A percentile compares a stretch with the other conserved stretches of the same genome.
Evolutionary conservation across 441 rosid species (phyloP).

Genomic region (Pelargonium fulgidum): DNA sequence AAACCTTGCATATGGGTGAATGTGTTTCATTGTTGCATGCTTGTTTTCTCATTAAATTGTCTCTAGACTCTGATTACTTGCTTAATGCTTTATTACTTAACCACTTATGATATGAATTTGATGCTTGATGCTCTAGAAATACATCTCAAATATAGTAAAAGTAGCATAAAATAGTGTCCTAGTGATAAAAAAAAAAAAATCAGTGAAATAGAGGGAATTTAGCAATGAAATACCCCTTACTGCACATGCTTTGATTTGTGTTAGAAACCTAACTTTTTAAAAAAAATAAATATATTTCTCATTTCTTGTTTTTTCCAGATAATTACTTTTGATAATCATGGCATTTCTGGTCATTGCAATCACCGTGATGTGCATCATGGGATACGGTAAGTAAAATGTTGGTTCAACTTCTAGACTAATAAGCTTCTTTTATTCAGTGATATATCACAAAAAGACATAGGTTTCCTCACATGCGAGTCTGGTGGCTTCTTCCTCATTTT

Average conservation of each 20-base stretch:
- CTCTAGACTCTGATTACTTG: too few species aligned
- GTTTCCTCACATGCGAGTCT: not conserved
- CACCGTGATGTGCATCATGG: conserved; percentile 65
- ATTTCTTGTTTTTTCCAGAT: conserved; percentile 33
- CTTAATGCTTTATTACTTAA: too few species aligned
- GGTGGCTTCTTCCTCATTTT: not conserved
- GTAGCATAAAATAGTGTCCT: too few species aligned
- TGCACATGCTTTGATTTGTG: not conserved
- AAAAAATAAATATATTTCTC: not conserved
- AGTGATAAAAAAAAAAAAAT: too few species aligned
- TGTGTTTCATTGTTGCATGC: too few species aligned
- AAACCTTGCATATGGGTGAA: too few species aligned
- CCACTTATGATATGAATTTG: too few species aligned
- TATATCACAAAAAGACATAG: not conserved
- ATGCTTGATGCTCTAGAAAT: too few species aligned
- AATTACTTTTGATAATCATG: conserved; percentile 66
- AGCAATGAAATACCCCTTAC: too few species aligned
- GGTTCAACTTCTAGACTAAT: not conserved
- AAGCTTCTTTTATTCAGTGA: not conserved
- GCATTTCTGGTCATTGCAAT: conserved; percentile 81
- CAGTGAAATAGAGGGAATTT: too few species aligned
- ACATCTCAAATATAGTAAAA: too few species aligned
- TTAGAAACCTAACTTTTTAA: not conserved
- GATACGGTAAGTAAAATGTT: conserved; percentile 40
- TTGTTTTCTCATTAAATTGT: too few species aligned